Evolutionary conservation across 148 eudicot species (phyloP), one percentile per base, ranked within the genome.

Genomic region (Vaccinium vitisidaea): DNA sequence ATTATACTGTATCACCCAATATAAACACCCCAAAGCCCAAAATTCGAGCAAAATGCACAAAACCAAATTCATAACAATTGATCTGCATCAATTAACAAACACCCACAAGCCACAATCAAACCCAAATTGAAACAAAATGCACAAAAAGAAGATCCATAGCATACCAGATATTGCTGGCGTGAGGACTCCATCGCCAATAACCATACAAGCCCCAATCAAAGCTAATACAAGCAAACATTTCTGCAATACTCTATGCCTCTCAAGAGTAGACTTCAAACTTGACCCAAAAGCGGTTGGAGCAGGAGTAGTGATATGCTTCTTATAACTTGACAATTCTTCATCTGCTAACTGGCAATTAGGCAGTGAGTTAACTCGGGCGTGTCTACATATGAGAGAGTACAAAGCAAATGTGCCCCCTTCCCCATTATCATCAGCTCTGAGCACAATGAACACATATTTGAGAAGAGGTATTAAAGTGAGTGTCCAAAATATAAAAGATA

Each of bases 361-460:
- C 83, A 97, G 84, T n/a, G 98, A 87, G 87, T 90, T 97, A 18
- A 97, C 93, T 39, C 93, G 92, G 84, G 98, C 99, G 84, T 97
- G 95, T 77, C 99, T 82, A 80, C 98, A 95, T 2, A 97, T 89
- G 6, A 97, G 87, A 6, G 99, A 90, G 85, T 97, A 97, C 80
- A 97, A 84, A 27, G 99, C 98, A 88, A 97, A 97, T 83, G 99
- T 97, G 58, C 99, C 99, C 30, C 99, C 99, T 93, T 97, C 99
- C 50, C 99, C 98, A 91, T 95, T 94, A 80, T 97, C 99, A 87
- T 95, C 98, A 67, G 98, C 98, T 90, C 87, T 92, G 43, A 95
- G 92, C 39, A 95, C 98, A 74, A 95, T 92, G 69, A 95, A 94
- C 81, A 95, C 98, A 84, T 95, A 95, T 79, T 95, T 95, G 2